Evolutionary conservation across 1,284 basidiomycete species (phyloP).

Genomic region (Trichosporon ovoides): DNA sequence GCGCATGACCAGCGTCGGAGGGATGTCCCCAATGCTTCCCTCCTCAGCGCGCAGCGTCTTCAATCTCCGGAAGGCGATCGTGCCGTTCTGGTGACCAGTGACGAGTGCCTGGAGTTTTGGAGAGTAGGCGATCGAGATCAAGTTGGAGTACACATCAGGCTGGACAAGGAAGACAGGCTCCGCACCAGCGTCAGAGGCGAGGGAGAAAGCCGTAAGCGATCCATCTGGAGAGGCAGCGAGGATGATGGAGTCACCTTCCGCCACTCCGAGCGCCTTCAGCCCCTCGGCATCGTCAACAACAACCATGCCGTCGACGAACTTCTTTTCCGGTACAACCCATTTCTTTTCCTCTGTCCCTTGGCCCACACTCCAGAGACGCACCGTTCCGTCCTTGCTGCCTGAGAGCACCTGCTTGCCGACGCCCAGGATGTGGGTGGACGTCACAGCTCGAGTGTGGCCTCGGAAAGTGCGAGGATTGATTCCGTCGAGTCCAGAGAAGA

Average conservation of each 20-base stretch:
- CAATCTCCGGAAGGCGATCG: slow-evolving; percentile 57
- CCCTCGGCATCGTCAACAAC: slow-evolving; percentile 32
- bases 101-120: slow-evolving; percentile 53
- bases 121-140: slow-evolving; percentile 57
- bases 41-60: slow-evolving; percentile 48
- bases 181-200: slow-evolving; percentile 53
- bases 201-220: slow-evolving; percentile 51
- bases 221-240: slow-evolving; percentile 58
- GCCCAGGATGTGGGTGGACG: slow-evolving; percentile 58
- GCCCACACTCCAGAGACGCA: slow-evolving; percentile 70
- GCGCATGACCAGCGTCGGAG: slow-evolving; percentile 51
- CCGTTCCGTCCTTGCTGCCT: slow-evolving; percentile 60
- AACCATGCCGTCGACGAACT: slow-evolving; percentile 29
- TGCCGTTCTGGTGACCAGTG: slow-evolving; percentile 61
- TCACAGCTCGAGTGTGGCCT: slow-evolving; percentile 60
- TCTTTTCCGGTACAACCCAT: slow-evolving; percentile 33
- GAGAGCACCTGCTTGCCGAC: slow-evolving; percentile 61
- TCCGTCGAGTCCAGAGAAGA: slow-evolving; percentile 45
- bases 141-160: slow-evolving; percentile 37
- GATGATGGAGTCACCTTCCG: slow-evolving; percentile 22
- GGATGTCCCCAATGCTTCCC: background rate
- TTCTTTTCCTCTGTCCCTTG: slow-evolving; percentile 53
- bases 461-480: slow-evolving; percentile 57
- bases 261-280: slow-evolving; percentile 19
- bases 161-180: slow-evolving; percentile 37